Evolutionary conservation across 2,329 filamentous ascomycete genomes (phyloP), one percentile per base, ranked within the genome.

Genomic region (Microascus cirrosus): DNA sequence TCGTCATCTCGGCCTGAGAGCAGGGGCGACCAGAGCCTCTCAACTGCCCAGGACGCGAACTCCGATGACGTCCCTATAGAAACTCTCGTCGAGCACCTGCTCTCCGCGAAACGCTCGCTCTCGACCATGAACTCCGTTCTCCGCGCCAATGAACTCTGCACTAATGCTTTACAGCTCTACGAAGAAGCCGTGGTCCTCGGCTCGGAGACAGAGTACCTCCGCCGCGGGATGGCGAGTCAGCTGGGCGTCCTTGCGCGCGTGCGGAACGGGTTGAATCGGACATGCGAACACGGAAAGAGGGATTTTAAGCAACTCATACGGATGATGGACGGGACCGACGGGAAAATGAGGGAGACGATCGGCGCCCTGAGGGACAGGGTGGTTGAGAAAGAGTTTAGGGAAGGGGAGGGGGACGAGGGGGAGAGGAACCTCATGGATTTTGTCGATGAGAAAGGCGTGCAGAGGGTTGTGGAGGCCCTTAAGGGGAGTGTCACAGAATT

Each of bases 111-210:
- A 69, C 84, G 90, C 52, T 92, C 92, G 1, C 80, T 97, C 4
- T 89, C 88, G 18, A 90, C 90, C 12, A 91, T 95, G 69, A 83
- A 79, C 50, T 85, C 89, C 60, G 90, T 96, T 56, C 86, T 89
- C 68, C 88, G 89, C 60, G 92, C 91, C 62, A 92, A 94, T 67
- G 88, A 95, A 66, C 85, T 96, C 58, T 87, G 94, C 52, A 90
- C 83, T 22, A 77, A 82, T 15, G 90, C 91, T 4, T 86, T 90
- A 36, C 75, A 79, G 35, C 82, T 89, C 36, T 78, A 96, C 62
- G 89, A 95, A 67, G 87, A 94, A 63, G 86, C 85, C 54, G 85
- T 90, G 57, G 78, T 92, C 11, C 78, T 95, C 3, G 80, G 81
- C 24, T 84, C 89, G 8, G 80, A 87, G 64, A 83, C 85, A 0